These are phyloP conservation scores for Ophiostoma pallidulum DNA, from an alignment of 2,329 filamentous ascomycete genomes.

Conservation along the genomic window DNA sequence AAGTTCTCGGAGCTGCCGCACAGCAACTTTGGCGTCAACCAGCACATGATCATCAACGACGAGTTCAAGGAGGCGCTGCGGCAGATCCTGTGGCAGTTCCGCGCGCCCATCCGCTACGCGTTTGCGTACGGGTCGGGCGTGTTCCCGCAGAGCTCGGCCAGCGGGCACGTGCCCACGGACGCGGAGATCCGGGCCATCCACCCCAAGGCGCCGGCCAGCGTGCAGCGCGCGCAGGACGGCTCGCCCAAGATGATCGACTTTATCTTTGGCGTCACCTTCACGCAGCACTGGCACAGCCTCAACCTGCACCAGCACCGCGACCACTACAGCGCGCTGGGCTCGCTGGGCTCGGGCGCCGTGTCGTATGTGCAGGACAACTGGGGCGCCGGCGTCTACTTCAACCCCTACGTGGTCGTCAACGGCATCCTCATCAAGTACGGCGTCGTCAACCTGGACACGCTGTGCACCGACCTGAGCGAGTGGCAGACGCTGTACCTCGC, in stretches of 20 bases:
- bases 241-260: constrained; percentile 97
- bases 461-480: constrained; percentile 74
- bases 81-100: constrained; percentile 82
- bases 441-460: constrained; percentile 85
- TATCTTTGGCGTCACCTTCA: constrained; percentile 89
- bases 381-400: constrained; percentile 95
- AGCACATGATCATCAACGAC: constrained; percentile 90
- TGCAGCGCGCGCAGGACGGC: constrained; percentile 76
- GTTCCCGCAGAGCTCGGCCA: constrained; percentile 63
- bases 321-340: constrained; percentile 83
- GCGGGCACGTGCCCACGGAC: constrained; percentile 44
- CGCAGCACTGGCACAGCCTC: constrained; percentile 92
- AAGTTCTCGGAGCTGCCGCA: constrained; percentile 69
- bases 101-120: constrained; percentile 87
- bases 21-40: constrained; percentile 82
- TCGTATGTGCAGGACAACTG: constrained; percentile 77
- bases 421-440: constrained; percentile 97
- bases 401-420: constrained; percentile 89
- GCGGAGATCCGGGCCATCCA: constrained; percentile 58
- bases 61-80: constrained; percentile 89
- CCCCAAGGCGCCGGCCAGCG: constrained; percentile 68
- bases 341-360: constrained; percentile 74
- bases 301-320: constrained; percentile 82
- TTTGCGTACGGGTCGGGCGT: constrained; percentile 97
- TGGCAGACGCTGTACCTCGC: constrained; percentile 98